These are phyloP conservation scores for Triticum urartu DNA, from an alignment of 176 grass and related monocot genomes.

Conservation along the genomic window DNA sequence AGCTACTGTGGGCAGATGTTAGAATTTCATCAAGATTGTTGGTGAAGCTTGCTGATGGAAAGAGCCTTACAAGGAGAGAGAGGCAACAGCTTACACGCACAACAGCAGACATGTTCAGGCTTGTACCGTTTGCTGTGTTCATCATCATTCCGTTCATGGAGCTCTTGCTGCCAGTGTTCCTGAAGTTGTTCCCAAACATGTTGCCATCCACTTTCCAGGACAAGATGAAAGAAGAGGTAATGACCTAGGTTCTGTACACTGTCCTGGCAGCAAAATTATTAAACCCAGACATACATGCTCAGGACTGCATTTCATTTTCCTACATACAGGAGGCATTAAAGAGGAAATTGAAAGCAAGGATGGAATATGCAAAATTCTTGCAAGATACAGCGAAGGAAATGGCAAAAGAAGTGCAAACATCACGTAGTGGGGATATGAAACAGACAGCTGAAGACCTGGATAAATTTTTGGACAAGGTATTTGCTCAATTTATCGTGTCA, in stretches of 20 bases:
- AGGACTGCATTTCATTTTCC: slow-evolving; percentile 21
- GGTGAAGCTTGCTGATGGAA: slow-evolving; percentile 87
- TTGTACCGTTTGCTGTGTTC: slow-evolving; percentile 93
- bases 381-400: slow-evolving; percentile 95
- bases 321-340: slow-evolving; percentile 73
- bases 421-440: slow-evolving; percentile 74
- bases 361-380: slow-evolving; percentile 93
- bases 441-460: slow-evolving; percentile 95
- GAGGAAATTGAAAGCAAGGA: slow-evolving; percentile 86
- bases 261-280: neutral
- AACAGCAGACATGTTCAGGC: slow-evolving; percentile 84
- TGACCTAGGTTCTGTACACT: neutral
- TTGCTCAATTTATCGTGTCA: slow-evolving; percentile 6
- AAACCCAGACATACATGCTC: neutral
- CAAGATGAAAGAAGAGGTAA: slow-evolving; percentile 93
- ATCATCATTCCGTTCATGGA: slow-evolving; percentile 97
- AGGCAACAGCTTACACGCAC: slow-evolving; percentile 87
- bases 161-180: slow-evolving; percentile 84
- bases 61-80: slow-evolving; percentile 80
- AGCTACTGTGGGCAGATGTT: slow-evolving; percentile 75
- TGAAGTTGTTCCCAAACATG: slow-evolving; percentile 95
- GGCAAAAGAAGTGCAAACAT: slow-evolving; percentile 85
- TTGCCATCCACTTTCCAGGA: slow-evolving; percentile 94
- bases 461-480: slow-evolving; percentile 86
- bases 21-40: slow-evolving; percentile 93